phyloP scores from a whole-genome alignment of 805 yeast genomes.

The Debaryomyces hansenii region DNA sequence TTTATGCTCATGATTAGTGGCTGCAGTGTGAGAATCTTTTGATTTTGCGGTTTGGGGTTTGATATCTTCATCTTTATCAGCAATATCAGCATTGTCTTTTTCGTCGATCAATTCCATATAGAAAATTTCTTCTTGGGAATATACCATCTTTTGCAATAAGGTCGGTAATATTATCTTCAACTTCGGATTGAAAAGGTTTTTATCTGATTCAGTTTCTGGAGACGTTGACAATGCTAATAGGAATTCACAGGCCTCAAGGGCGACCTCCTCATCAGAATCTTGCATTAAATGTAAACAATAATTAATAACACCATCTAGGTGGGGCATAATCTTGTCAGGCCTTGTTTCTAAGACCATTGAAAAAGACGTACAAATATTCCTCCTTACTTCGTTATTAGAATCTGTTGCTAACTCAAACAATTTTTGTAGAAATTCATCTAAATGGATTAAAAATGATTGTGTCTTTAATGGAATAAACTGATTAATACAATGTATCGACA shows the following conservation, averaged over 20 bases:
- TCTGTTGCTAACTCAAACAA: slow-evolving; percentile 73
- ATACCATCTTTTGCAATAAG: slow-evolving; percentile 79
- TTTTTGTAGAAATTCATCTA: slow-evolving; percentile 65
- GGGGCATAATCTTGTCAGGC: slow-evolving; percentile 79
- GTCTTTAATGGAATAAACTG: slow-evolving; percentile 70
- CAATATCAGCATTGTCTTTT: slow-evolving; percentile 72
- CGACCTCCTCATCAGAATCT: slow-evolving; percentile 60
- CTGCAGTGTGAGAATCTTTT: slow-evolving; percentile 41
- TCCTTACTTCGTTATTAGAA: slow-evolving; percentile 57
- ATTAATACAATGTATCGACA: slow-evolving; percentile 69
- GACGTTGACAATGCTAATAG: slow-evolving; percentile 71
- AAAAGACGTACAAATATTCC: slow-evolving; percentile 77
- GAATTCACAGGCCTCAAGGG: slow-evolving; percentile 92
- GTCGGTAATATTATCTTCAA: slow-evolving; percentile 72
- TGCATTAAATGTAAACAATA: slow-evolving; percentile 80
- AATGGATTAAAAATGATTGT: slow-evolving; percentile 60
- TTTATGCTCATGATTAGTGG: slow-evolving; percentile 12
- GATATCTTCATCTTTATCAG: slow-evolving; percentile 85
- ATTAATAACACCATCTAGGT: slow-evolving; percentile 80
- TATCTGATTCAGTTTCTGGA: slow-evolving; percentile 44
- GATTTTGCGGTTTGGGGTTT: slow-evolving; percentile 76
- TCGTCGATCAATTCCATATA: slow-evolving; percentile 63
- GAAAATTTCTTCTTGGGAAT: slow-evolving; percentile 77
- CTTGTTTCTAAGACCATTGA: slow-evolving; percentile 67
- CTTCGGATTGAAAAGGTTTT: slow-evolving; percentile 50